These are phyloP conservation scores for Stephania yunnanensis DNA, from an alignment of 164 flowering plant genomes.

Conservation along the genomic window DNA sequence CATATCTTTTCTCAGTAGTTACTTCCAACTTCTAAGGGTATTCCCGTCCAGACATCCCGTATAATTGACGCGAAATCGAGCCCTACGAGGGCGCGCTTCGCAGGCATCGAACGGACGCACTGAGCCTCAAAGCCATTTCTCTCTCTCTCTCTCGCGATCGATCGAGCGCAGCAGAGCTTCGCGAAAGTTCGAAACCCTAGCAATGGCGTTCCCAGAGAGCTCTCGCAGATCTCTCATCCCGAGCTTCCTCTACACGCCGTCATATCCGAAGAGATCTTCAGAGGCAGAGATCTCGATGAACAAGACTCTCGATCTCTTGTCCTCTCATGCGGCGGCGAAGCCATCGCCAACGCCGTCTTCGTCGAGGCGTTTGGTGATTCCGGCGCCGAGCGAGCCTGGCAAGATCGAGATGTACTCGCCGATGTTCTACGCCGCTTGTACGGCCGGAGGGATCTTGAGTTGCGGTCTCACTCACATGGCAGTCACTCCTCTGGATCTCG, in stretches of 20 bases:
- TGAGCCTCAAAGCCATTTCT: background rate
- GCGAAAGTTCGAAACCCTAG: conserved; percentile 3
- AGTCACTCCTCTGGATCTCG: conserved; percentile 89
- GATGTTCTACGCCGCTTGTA: conserved; percentile 71
- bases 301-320: conserved; percentile 14
- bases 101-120: background rate
- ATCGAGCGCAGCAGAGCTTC: background rate
- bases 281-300: conserved; percentile 9
- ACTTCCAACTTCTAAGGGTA: background rate
- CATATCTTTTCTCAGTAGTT: background rate
- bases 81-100: background rate
- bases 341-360: conserved; percentile 10
- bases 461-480: conserved; percentile 86
- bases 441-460: conserved; percentile 69
- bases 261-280: conserved; percentile 22
- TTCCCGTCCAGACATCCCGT: background rate
- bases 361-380: conserved; percentile 35
- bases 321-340: background rate
- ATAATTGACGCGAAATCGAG: background rate
- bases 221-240: conserved; percentile 45
- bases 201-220: conserved; percentile 39
- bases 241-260: conserved; percentile 42
- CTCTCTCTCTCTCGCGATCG: background rate
- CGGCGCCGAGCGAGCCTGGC: conserved; percentile 58
- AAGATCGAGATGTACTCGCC: conserved; percentile 84